Conservation (phyloP, 2,329 filamentous ascomycete genomes). For the Phyllosticta citriasiana region DNA sequence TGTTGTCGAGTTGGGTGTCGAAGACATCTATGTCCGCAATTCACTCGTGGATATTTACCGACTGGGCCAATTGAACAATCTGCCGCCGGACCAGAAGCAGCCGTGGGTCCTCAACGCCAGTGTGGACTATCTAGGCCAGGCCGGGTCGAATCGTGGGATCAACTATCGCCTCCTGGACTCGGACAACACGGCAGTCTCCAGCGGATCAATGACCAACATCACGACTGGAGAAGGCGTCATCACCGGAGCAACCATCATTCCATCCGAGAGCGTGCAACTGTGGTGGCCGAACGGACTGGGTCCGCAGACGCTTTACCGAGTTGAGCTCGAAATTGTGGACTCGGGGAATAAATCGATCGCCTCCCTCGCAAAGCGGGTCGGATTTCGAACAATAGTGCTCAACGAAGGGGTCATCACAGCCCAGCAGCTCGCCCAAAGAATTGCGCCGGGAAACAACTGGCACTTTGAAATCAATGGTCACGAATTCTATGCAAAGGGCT, state of each 20-base stretch:
- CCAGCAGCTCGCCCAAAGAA: slow-evolving; percentile 42
- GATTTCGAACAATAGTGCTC: slow-evolving; percentile 53
- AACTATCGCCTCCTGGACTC: slow-evolving; percentile 38
- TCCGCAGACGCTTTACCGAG: slow-evolving; percentile 47
- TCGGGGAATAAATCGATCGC: slow-evolving; percentile 28
- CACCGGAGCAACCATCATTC: slow-evolving; percentile 38
- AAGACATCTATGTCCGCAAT: slow-evolving; percentile 41
- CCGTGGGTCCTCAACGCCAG: slow-evolving; percentile 54
- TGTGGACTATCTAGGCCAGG: slow-evolving; percentile 44
- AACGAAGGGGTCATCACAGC: slow-evolving; percentile 47
- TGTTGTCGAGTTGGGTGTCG: slow-evolving; percentile 40
- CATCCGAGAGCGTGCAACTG: slow-evolving; percentile 37
- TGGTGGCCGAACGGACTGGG: slow-evolving; percentile 55
- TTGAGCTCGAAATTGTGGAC: slow-evolving; percentile 41
- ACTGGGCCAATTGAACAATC: slow-evolving; percentile 47
- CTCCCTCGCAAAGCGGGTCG: slow-evolving; percentile 43
- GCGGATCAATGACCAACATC: slow-evolving; percentile 31
- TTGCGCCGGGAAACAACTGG: slow-evolving; percentile 50
- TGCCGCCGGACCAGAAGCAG: slow-evolving; percentile 46
- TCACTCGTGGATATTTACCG: slow-evolving; percentile 50
- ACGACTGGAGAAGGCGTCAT: slow-evolving; percentile 33
- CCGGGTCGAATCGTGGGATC: slow-evolving; percentile 36
- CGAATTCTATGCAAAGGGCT: slow-evolving; percentile 55
- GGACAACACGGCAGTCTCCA: slow-evolving; percentile 31
- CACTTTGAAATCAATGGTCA: slow-evolving; percentile 58